Evolutionary conservation across 2,329 filamentous ascomycete species (phyloP).

Genomic region (Beauveria bassiana): DNA sequence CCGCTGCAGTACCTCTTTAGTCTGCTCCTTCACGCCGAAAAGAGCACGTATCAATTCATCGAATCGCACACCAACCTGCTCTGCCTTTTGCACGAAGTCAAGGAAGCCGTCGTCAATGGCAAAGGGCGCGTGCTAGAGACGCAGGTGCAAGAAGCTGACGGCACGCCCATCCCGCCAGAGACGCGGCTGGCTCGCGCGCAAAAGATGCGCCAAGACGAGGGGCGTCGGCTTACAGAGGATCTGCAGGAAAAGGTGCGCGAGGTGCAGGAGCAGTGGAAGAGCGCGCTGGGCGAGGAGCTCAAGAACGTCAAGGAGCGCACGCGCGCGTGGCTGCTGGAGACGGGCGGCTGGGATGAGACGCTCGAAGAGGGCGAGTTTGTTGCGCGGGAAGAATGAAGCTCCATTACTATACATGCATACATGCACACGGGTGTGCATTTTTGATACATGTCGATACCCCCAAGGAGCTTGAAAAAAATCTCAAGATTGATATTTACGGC

Average conservation of each 20-base stretch:
- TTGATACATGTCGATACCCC: conserved; percentile 23
- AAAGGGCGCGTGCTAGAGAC: conserved; percentile 60
- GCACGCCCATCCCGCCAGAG: conserved; percentile 23
- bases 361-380: conserved; percentile 50
- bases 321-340: conserved; percentile 62
- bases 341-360: conserved; percentile 83
- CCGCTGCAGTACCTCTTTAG: conserved; percentile 88
- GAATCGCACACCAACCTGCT: conserved; percentile 88
- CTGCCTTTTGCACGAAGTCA: conserved; percentile 85
- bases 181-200: conserved; percentile 36
- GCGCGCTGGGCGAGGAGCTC: conserved; percentile 74
- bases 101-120: conserved; percentile 66
- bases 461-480: conserved; percentile 12
- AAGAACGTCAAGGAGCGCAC: conserved; percentile 67
- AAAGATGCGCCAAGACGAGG: conserved; percentile 58
- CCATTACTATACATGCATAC: neutral
- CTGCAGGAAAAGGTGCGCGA: conserved; percentile 88
- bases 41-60: conserved; percentile 93
- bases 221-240: conserved; percentile 67
- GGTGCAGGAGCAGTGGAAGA: conserved; percentile 85
- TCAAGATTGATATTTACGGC: conserved; percentile 1
- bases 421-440: neutral
- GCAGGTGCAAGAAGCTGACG: conserved; percentile 41
- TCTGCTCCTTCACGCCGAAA: conserved; percentile 78
- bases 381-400: conserved; percentile 25